Evolutionary conservation across 2,329 filamentous ascomycete species (phyloP).

Genomic region (Clonostachys rhizophaga): DNA sequence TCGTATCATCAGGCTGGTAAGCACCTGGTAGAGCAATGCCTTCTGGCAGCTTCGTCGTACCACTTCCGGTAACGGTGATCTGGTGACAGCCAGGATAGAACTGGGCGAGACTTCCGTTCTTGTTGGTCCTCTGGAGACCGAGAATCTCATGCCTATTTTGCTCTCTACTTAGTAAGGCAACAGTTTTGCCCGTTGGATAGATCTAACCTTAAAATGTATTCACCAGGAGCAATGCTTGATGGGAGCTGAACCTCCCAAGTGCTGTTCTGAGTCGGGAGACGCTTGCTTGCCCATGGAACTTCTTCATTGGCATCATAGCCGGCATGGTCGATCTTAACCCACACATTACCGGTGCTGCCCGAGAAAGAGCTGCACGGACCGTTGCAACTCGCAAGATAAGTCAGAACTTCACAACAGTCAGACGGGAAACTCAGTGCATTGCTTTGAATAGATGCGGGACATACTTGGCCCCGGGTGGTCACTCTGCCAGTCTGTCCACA

Average conservation of each 20-base stretch:
- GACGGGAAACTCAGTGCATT: background rate
- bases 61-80: constrained; percentile 31
- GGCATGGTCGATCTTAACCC: constrained; percentile 56
- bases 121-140: constrained; percentile 32
- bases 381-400: constrained; percentile 55
- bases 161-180: no score
- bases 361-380: constrained; percentile 39
- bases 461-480: constrained; percentile 36
- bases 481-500: constrained; percentile 31
- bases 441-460: background rate
- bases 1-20: constrained; percentile 11
- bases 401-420: constrained; percentile 33
- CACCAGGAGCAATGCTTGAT: constrained; percentile 19
- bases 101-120: constrained; percentile 35
- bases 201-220: constrained; percentile 29
- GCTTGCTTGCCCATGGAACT: constrained; percentile 19
- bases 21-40: constrained; percentile 15
- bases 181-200: no score
- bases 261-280: constrained; percentile 32
- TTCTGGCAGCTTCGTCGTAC: constrained; percentile 17
- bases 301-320: constrained; percentile 39
- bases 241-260: constrained; percentile 20
- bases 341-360: constrained; percentile 20
- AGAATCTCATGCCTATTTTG: constrained; percentile 36
- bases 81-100: constrained; percentile 43